Percentiles rank a stretch among this genome's conserved stretches.
Evolutionary conservation across 192 early-diverging fungal genomes (phyloP).

Genomic region (Coemansia sp.): DNA sequence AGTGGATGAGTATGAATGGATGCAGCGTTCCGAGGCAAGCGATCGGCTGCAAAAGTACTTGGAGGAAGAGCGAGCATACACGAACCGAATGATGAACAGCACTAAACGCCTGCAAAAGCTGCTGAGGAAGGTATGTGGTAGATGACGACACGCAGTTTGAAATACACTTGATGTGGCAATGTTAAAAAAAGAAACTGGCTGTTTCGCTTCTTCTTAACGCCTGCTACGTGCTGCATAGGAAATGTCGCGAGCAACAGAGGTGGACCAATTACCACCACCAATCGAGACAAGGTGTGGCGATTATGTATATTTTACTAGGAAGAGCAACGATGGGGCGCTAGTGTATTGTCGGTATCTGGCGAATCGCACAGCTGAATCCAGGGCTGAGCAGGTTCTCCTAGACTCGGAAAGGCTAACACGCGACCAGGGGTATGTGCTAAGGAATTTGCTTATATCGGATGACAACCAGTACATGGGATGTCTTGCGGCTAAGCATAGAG

Average conservation of each 20-base stretch:
- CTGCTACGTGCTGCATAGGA: constrained; percentile 8
- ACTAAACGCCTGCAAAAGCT: constrained; percentile 25
- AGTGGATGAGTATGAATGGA: constrained; percentile 49
- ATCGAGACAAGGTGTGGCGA: constrained; percentile 44
- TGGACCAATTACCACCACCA: constrained; percentile 39
- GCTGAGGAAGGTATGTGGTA: constrained; percentile 20
- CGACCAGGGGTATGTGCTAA: constrained; percentile 20
- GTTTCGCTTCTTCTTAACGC: neutral
- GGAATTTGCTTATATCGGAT: constrained; percentile 47
- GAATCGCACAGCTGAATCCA: neutral
- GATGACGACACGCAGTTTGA: neutral
- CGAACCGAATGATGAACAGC: constrained; percentile 16
- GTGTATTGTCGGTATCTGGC: constrained; percentile 37
- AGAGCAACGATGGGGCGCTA: constrained; percentile 10
- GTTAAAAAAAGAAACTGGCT: neutral
- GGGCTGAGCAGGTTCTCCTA: constrained; percentile 38
- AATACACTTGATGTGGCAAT: neutral
- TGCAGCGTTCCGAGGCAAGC: constrained; percentile 32
- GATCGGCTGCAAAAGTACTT: constrained; percentile 29
- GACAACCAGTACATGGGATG: constrained; percentile 36
- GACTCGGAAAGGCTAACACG: constrained; percentile 22
- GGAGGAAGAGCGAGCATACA: constrained; percentile 35
- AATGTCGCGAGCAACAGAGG: constrained; percentile 41
- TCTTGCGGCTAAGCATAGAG: constrained; percentile 15
- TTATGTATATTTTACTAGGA: constrained; percentile 34